Percentiles rank a stretch among this genome's conserved stretches.
Conservation (phyloP, 2,329 filamentous ascomycete genomes). For the Neurospora crassa region DNA sequence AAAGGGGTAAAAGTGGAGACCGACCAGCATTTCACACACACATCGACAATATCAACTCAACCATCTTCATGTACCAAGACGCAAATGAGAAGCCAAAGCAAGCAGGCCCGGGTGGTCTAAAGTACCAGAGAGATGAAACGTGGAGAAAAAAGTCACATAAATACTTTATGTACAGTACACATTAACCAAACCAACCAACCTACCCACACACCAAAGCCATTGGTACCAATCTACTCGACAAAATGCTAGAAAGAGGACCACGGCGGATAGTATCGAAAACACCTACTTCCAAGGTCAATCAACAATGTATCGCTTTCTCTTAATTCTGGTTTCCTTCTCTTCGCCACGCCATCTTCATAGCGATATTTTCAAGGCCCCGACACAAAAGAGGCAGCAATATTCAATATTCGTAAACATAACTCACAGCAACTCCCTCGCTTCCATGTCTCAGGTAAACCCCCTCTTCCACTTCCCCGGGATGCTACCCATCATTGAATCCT, state of each 20-base stretch:
- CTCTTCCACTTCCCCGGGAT: not conserved
- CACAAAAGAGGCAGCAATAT: not conserved
- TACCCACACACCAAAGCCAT: not conserved
- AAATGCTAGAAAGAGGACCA: not conserved
- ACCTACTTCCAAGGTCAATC: not conserved
- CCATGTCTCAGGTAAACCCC: not conserved
- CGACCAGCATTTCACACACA: not conserved
- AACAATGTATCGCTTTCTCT: slow-evolving; percentile 2
- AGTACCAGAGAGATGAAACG: not conserved
- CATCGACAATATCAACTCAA: not conserved
- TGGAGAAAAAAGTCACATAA: not conserved
- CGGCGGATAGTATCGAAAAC: not conserved
- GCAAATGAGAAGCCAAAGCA: not conserved
- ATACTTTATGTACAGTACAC: slow-evolving; percentile 3
- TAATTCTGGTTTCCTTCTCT: not conserved
- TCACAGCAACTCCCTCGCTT: not conserved
- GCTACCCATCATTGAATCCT: not conserved
- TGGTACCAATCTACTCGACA: not conserved
- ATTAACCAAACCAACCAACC: not conserved
- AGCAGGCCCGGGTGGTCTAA: not conserved
- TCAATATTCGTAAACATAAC: not conserved
- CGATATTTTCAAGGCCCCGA: not conserved
- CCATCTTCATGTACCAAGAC: not conserved
- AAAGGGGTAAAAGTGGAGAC: not conserved
- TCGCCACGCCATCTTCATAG: not conserved